These are phyloP conservation scores for Penicillium sp. DNA, from an alignment of 2,329 filamentous ascomycete species.

Conservation along the genomic window DNA sequence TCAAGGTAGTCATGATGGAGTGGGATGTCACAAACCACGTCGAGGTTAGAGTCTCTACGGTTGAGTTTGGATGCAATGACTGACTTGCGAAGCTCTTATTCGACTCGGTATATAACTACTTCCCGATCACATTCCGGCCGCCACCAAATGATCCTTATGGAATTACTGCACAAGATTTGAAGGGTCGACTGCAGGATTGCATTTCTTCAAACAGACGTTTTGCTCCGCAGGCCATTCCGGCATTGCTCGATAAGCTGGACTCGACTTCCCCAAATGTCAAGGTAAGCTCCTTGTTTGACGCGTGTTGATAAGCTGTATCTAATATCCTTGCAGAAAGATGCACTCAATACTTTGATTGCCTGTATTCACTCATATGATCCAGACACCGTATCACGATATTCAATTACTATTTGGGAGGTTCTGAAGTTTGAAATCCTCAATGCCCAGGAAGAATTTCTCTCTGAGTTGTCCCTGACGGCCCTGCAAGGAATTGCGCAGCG, in stretches of 20 bases:
- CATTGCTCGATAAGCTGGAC: slow-evolving; percentile 64
- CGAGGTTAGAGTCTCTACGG: slow-evolving; percentile 43
- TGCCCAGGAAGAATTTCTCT: slow-evolving; percentile 62
- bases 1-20: slow-evolving; percentile 63
- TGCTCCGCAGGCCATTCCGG: slow-evolving; percentile 63
- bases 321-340: slow-evolving; percentile 48
- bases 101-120: slow-evolving; percentile 67
- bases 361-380: slow-evolving; percentile 58
- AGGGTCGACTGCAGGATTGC: slow-evolving; percentile 59
- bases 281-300: no score
- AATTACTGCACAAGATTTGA: slow-evolving; percentile 65
- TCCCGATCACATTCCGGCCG: slow-evolving; percentile 66
- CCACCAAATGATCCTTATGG: slow-evolving; percentile 66
- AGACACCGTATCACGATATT: slow-evolving; percentile 57
- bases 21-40: slow-evolving; percentile 60
- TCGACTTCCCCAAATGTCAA: slow-evolving; percentile 66
- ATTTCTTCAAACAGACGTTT: slow-evolving; percentile 60
- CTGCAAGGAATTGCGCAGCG: slow-evolving; percentile 54
- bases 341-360: slow-evolving; percentile 58
- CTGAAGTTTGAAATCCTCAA: slow-evolving; percentile 66
- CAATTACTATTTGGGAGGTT: slow-evolving; percentile 63
- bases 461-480: slow-evolving; percentile 54
- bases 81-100: slow-evolving; percentile 49
- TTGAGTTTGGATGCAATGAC: neutral
- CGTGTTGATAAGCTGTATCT: no score